Evolutionary conservation across 1,284 basidiomycete species (phyloP).

Genomic region (Boletus albobrunnescens): DNA sequence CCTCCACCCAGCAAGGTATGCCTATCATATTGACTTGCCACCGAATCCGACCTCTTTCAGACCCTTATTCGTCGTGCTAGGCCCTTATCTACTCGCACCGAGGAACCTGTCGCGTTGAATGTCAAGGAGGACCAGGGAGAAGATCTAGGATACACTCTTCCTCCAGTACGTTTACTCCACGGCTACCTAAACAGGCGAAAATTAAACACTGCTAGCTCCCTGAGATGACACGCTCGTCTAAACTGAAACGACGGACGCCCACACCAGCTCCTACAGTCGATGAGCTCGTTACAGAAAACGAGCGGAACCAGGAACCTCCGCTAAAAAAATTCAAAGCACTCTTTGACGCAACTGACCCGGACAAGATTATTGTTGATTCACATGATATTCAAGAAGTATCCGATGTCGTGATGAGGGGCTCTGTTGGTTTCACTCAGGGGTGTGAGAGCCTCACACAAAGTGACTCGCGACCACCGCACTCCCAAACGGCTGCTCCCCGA

Average conservation of each 20-base stretch:
- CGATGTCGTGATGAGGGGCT: slow-evolving; percentile 12
- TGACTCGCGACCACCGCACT: slow-evolving; percentile 26
- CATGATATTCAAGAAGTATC: slow-evolving; percentile 7
- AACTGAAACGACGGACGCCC: slow-evolving; percentile 27
- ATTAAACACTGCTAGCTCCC: slow-evolving; percentile 15
- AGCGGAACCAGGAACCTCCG: slow-evolving; percentile 45
- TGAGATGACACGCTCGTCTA: slow-evolving; percentile 20
- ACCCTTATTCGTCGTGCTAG: slow-evolving; percentile 22
- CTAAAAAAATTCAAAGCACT: slow-evolving; percentile 67
- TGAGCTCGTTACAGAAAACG: slow-evolving; percentile 15
- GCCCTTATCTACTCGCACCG: slow-evolving; percentile 15
- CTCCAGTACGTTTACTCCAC: slow-evolving; percentile 20
- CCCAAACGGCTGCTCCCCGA: slow-evolving; percentile 6
- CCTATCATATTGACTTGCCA: background rate
- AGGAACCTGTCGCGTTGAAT: slow-evolving; percentile 3
- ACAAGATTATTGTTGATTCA: slow-evolving; percentile 30
- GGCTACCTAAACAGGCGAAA: background rate
- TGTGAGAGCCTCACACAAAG: slow-evolving; percentile 35
- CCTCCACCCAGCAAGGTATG: slow-evolving; percentile 33
- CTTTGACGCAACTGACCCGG: slow-evolving; percentile 63
- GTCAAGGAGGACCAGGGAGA: slow-evolving; percentile 15
- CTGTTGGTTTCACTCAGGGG: slow-evolving; percentile 12
- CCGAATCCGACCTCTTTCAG: slow-evolving; percentile 9
- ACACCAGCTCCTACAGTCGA: slow-evolving; percentile 13
- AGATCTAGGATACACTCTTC: slow-evolving; percentile 18